Evolutionary conservation across 352 stramenopile species (phyloP).

Genomic region (Phytopythium kandeliae): DNA sequence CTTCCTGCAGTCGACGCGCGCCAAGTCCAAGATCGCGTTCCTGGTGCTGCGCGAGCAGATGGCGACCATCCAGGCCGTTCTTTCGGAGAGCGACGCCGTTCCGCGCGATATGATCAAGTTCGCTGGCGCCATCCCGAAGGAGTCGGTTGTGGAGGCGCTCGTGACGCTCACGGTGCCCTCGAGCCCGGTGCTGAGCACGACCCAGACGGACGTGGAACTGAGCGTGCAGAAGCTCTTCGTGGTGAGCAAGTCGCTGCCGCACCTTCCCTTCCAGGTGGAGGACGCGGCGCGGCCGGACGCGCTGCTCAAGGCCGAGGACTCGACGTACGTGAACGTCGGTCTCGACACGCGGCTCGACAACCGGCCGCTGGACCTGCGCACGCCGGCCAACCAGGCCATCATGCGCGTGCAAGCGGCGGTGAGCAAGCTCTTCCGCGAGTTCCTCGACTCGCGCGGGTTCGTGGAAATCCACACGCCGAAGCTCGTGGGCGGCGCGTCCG

Average conservation of each 20-base stretch:
- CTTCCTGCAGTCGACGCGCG: conserved; percentile 93
- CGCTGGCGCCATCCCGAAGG: conserved; percentile 88
- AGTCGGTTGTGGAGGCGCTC: conserved; percentile 96
- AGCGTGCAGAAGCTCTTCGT: conserved; percentile 93
- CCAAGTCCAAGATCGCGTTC: conserved; percentile 94
- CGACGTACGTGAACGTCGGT: conserved; percentile 82
- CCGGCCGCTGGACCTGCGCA: conserved; percentile 95
- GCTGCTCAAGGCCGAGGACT: conserved; percentile 76
- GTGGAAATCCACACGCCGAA: conserved; percentile 99
- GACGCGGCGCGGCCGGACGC: conserved; percentile 90
- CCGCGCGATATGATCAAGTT: conserved; percentile 98
- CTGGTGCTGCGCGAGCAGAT: conserved; percentile 95
- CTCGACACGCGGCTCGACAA: conserved; percentile 95
- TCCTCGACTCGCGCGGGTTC: conserved; percentile 93
- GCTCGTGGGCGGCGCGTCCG: conserved; percentile 94
- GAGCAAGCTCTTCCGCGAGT: conserved; percentile 96
- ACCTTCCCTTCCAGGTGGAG: conserved; percentile 94
- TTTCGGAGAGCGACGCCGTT: conserved; percentile 84
- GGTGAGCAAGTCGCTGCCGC: conserved; percentile 90
- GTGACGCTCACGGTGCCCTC: conserved; percentile 88
- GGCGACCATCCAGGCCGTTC: conserved; percentile 94
- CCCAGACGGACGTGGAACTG: conserved; percentile 94
- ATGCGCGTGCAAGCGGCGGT: conserved; percentile 97
- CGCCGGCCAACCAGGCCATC: conserved; percentile 98
- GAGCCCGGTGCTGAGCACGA: conserved; percentile 91